Evolutionary conservation across 768 basidiomycete genomes (phyloP), one percentile per base, ranked within the genome.

Genomic region (Omphalotus guepiniiformis): DNA sequence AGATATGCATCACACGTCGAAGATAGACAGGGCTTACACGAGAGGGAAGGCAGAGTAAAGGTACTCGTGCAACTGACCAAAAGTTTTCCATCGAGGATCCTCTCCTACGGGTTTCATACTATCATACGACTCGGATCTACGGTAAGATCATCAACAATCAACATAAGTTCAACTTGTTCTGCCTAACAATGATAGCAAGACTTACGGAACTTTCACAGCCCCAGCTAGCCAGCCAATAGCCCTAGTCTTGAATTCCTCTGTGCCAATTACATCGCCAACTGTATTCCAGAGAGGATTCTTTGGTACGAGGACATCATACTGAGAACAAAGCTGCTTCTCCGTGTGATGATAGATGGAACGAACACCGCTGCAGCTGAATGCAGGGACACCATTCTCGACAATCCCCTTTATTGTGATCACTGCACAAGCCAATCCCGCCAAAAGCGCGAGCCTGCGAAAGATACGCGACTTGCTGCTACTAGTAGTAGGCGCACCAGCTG

Each of bases 161-260:
- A 26, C 7, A 21, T n/a, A 13, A n/a, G 22, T 3, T 46, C 13
- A 43, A 23, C 6, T 6, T 22, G 39, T n/a, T n/a, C n/a, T n/a
- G n/a, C n/a, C n/a, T n/a, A n/a, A n/a, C n/a, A n/a, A n/a, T n/a
- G 22, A 41, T 19, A 27, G 4, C 16, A 3, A 9, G 5, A 53
- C 58, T 52, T 36, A 63, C 45, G 62, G 65, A 23, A 71, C 56
- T 32, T 53, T 43, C 15, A 71, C 62, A 22, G 69, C 69, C 3
- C 59, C 64, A 29, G 59, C 58, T 25, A 71, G 60, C 59, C 62
- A 65, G 19, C 59, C 56, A 21, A 63, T 56, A 2, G 64, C 64
- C 35, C 58, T 56, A 2, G n/a, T 36, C 49, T 60, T 57, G 54
- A 64, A 70, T 15, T 37, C 57, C 9, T 57, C 50, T 4, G 61